Evolutionary conservation across 2,329 filamentous ascomycete genomes (phyloP).

Genomic region (Trichoderma citrinoviride): DNA sequence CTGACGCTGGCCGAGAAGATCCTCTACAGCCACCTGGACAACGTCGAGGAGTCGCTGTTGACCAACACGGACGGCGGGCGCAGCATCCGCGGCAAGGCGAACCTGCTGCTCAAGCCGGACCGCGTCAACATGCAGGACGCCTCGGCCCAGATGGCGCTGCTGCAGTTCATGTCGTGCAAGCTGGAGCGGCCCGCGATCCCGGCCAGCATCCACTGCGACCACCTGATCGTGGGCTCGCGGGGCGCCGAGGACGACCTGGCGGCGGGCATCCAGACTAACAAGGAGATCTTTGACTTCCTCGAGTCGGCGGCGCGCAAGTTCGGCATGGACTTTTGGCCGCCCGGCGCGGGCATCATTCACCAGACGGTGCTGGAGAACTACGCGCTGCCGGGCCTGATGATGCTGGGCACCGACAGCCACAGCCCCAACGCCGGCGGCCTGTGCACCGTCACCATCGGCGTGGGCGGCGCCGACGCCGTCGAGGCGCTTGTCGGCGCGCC

Average conservation of each 20-base stretch:
- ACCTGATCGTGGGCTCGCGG: conserved; percentile 94
- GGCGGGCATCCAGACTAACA: conserved; percentile 83
- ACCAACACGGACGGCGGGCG: conserved; percentile 79
- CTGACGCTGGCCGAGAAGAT: conserved; percentile 98
- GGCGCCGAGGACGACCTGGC: conserved; percentile 84
- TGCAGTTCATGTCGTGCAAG: conserved; percentile 98
- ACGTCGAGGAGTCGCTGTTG: conserved; percentile 82
- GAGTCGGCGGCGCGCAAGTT: conserved; percentile 90
- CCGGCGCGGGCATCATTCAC: conserved; percentile 92
- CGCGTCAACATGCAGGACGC: conserved; percentile 99
- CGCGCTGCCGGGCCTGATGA: conserved; percentile 94
- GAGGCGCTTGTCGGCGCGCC: conserved; percentile 94
- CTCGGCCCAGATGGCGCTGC: conserved; percentile 93
- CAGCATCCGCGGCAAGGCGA: conserved; percentile 80
- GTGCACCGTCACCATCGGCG: conserved; percentile 91
- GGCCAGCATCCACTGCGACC: conserved; percentile 97
- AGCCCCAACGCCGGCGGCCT: conserved; percentile 96
- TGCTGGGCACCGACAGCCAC: conserved; percentile 97
- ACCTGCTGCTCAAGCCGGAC: conserved; percentile 95
- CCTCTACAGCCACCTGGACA: conserved; percentile 90
- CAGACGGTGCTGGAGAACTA: conserved; percentile 99
- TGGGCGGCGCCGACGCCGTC: conserved; percentile 94
- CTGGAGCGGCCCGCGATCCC: conserved; percentile 87
- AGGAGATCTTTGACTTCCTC: conserved; percentile 96
- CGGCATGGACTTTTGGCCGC: conserved; percentile 94